These are phyloP conservation scores for Gnaphalium uliginosum DNA, from an alignment of 129 eudicot species.

Conservation along the genomic window DNA sequence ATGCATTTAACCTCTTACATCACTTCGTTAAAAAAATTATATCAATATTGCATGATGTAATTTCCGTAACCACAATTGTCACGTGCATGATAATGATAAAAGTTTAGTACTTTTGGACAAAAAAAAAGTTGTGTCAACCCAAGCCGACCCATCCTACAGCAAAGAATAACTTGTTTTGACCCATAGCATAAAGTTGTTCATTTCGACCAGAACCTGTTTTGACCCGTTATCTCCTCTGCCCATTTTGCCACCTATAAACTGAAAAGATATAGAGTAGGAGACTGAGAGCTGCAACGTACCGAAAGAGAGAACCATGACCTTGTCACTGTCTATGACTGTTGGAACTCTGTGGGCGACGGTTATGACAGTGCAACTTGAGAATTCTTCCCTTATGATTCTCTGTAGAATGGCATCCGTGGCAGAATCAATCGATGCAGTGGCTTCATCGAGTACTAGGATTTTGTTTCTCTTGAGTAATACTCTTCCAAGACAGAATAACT, in stretches of 20 bases:
- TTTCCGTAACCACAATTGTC: no score
- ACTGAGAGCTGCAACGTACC: constrained; percentile 33
- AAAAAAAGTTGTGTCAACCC: no score
- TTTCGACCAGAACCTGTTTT: not conserved
- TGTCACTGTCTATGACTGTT: constrained; percentile 64
- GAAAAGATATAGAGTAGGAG: not conserved
- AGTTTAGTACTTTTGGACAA: no score
- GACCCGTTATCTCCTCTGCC: no score
- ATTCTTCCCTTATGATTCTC: constrained; percentile 54
- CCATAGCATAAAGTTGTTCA: not conserved
- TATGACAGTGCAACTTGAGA: constrained; percentile 51
- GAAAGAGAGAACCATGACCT: constrained; percentile 62
- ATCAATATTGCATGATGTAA: no score
- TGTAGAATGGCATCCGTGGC: constrained; percentile 58
- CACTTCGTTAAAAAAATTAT: no score
- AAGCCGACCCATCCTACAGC: no score
- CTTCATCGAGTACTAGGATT: constrained; percentile 71
- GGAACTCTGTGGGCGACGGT: constrained; percentile 76
- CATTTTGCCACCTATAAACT: not conserved
- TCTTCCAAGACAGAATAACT: constrained; percentile 60
- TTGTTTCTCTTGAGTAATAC: constrained; percentile 52
- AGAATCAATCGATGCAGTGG: constrained; percentile 76
- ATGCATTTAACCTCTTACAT: not conserved
- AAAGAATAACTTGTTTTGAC: not conserved
- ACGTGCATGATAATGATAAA: no score